Percentiles rank a stretch among this genome's conserved stretches.
Conservation (phyloP, 176 grass and related monocot genomes). For the Hordeum marinum region DNA sequence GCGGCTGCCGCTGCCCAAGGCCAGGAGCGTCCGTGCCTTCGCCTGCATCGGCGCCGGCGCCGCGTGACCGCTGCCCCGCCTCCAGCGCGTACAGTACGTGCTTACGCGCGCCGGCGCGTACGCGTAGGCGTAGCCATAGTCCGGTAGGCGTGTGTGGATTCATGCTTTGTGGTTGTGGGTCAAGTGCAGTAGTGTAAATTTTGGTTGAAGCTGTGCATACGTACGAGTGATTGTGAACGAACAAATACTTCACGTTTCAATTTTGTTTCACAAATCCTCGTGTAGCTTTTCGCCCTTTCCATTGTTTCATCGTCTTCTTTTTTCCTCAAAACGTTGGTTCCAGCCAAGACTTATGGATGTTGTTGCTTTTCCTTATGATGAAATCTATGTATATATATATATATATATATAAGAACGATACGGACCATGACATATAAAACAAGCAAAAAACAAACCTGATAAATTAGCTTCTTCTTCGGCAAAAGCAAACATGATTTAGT, state of each 20-base stretch:
- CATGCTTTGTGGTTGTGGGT: not conserved
- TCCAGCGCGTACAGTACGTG: not conserved
- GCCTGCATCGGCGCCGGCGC: slow-evolving; percentile 45
- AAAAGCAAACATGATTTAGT: no score
- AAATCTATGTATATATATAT: no score
- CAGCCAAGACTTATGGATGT: no score
- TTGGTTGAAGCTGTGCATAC: not conserved
- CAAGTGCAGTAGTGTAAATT: not conserved
- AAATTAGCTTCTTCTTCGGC: no score
- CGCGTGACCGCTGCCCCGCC: not conserved
- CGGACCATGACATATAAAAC: no score
- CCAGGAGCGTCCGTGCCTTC: slow-evolving; percentile 49
- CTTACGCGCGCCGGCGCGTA: not conserved
- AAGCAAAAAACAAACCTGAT: no score
- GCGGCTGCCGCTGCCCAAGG: slow-evolving; percentile 41
- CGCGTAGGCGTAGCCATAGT: not conserved
- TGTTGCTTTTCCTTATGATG: no score
- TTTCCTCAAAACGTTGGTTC: no score
- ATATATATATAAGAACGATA: no score
- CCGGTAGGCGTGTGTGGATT: not conserved
- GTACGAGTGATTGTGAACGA: not conserved
- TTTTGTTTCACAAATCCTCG: not conserved
- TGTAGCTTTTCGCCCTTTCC: no score
- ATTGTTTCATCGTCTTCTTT: no score
- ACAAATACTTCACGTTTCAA: not conserved